Percentiles rank a stretch among this genome's conserved stretches.
phyloP scores from a whole-genome alignment of 306 rosid species.

The Prunus kanzakura region DNA sequence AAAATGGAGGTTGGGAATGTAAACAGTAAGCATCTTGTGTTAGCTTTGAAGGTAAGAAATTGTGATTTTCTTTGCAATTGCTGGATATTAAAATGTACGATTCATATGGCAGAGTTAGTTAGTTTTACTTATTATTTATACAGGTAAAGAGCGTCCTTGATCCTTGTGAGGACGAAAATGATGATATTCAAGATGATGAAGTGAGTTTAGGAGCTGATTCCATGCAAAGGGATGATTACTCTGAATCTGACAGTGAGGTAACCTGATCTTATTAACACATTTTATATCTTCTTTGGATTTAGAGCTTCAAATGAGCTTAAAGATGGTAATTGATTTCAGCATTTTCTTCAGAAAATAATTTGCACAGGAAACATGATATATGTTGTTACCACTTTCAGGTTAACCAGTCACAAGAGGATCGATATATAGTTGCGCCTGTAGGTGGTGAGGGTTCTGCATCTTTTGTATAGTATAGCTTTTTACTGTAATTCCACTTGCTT shows the following conservation, averaged over 20 bases:
- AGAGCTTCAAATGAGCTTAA: neutral
- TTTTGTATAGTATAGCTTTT: neutral
- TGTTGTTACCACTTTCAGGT: constrained; percentile 44
- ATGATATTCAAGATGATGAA: constrained; percentile 42
- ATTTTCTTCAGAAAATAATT: neutral
- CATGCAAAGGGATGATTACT: constrained; percentile 31
- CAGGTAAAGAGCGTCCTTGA: constrained; percentile 63
- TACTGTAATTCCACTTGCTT: constrained; percentile 1
- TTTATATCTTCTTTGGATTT: neutral
- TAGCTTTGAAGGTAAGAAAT: constrained; percentile 78
- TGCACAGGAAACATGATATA: constrained; percentile 5
- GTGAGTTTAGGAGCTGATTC: constrained; percentile 53
- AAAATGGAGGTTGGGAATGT: constrained; percentile 96
- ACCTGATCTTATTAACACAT: constrained; percentile 1
- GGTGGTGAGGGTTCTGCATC: constrained; percentile 55
- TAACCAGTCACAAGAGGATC: constrained; percentile 59
- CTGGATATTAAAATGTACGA: constrained; percentile 2
- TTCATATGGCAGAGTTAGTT: neutral
- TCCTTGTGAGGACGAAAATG: constrained; percentile 63
- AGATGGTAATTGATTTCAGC: neutral
- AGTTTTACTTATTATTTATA: neutral
- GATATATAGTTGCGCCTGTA: constrained; percentile 62
- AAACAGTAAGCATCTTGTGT: constrained; percentile 93
- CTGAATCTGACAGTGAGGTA: constrained; percentile 58
- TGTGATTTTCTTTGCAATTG: neutral